Conservation (phyloP, 2,329 filamentous ascomycete species). For the Pseudogymnoascus sp. region DNA sequence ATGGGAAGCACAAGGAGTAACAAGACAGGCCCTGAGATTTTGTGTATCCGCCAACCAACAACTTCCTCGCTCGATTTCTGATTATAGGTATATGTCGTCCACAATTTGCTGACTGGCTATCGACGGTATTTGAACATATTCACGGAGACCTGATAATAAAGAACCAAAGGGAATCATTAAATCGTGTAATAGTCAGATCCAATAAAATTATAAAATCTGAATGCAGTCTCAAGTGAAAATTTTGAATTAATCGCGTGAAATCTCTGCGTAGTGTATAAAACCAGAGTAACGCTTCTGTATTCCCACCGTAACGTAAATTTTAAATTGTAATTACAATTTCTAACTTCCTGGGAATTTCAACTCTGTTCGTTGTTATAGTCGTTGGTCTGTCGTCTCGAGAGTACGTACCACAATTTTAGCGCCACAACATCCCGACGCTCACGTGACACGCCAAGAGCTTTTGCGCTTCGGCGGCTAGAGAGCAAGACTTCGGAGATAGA, state of each 20-base stretch:
- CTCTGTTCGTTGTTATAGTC: neutral
- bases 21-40: neutral
- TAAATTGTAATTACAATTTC: neutral
- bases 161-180: neutral
- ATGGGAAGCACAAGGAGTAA: neutral
- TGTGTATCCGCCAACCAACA: neutral
- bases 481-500: slow-evolving; percentile 11
- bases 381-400: neutral
- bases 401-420: neutral
- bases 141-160: neutral
- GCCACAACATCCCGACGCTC: neutral
- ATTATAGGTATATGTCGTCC: neutral
- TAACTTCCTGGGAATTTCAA: neutral
- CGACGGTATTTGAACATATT: slow-evolving; percentile 1
- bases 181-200: slow-evolving; percentile 6
- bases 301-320: neutral
- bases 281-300: neutral
- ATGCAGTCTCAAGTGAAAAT: neutral
- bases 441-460: slow-evolving; percentile 8
- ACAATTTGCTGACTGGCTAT: slow-evolving; percentile 5
- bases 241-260: neutral
- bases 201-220: slow-evolving; percentile 3
- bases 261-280: neutral
- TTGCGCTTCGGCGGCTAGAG: slow-evolving; percentile 8
- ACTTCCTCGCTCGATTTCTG: neutral